Percentiles rank a stretch among this genome's conserved stretches.
Conservation (phyloP, 108 stramenopile genomes). For the Cylindrotheca fusiformis region DNA sequence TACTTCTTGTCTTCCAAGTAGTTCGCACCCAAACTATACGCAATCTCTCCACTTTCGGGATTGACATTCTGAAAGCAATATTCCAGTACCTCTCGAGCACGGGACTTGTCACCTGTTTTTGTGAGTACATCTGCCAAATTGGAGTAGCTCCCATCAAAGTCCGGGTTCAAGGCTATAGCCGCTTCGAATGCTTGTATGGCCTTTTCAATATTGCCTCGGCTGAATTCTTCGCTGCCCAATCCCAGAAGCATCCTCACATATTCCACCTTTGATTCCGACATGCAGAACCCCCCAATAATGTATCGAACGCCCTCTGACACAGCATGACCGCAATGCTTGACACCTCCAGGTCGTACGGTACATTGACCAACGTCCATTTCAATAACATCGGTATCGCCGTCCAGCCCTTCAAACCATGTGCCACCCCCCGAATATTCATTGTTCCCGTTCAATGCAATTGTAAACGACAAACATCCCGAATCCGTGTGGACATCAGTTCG, state of each 20-base stretch:
- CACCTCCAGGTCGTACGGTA: slow-evolving; percentile 54
- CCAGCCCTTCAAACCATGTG: slow-evolving; percentile 44
- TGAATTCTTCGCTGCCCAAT: slow-evolving; percentile 8
- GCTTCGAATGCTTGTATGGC: slow-evolving; percentile 36
- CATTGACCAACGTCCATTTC: slow-evolving; percentile 47
- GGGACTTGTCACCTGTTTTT: slow-evolving; percentile 15
- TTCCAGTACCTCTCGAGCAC: slow-evolving; percentile 44
- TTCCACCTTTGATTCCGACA: slow-evolving; percentile 43
- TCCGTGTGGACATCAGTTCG: slow-evolving; percentile 61
- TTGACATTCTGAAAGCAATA: slow-evolving; percentile 40
- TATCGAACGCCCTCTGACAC: slow-evolving; percentile 44
- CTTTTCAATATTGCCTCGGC: slow-evolving; percentile 9
- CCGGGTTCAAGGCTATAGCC: slow-evolving; percentile 46
- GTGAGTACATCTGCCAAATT: slow-evolving; percentile 21
- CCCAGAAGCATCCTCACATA: slow-evolving; percentile 40
- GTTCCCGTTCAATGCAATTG: slow-evolving; percentile 39
- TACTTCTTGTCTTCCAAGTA: slow-evolving; percentile 20
- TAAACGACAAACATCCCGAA: slow-evolving; percentile 51
- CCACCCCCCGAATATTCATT: slow-evolving; percentile 53
- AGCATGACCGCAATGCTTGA: slow-evolving; percentile 53
- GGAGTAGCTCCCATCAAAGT: slow-evolving; percentile 42
- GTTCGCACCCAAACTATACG: slow-evolving; percentile 36
- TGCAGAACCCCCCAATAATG: slow-evolving; percentile 59
- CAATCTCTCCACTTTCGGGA: slow-evolving; percentile 33
- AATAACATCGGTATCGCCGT: slow-evolving; percentile 12